These are phyloP conservation scores for Solanum chmielewskii DNA, from an alignment of 257 asterid species.

Conservation along the genomic window DNA sequence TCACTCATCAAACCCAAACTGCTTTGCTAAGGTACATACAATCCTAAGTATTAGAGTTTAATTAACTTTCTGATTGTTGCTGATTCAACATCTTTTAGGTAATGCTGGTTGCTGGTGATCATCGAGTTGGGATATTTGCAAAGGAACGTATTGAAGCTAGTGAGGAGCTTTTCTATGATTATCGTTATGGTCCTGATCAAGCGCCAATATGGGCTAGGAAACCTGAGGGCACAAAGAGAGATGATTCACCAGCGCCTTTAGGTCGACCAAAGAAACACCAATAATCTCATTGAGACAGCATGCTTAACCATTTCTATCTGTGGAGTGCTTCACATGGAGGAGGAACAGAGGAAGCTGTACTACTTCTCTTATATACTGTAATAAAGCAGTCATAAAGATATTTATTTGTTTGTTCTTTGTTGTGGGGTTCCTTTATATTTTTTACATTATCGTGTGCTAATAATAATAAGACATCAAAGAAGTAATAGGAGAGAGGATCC, in stretches of 20 bases:
- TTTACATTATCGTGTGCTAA: neutral
- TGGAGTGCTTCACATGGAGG: neutral
- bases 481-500: neutral
- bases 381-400: neutral
- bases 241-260: conserved; percentile 37
- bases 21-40: conserved; percentile 78
- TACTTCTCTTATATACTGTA: neutral
- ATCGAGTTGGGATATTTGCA: conserved; percentile 95
- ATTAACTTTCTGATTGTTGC: neutral
- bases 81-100: conserved; percentile 32
- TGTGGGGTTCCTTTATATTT: neutral
- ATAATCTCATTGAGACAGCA: conserved; percentile 40
- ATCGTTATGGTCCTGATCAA: conserved; percentile 85
- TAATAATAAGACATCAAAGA: neutral
- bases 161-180: conserved; percentile 87
- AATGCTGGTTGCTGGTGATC: conserved; percentile 91
- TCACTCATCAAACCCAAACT: conserved; percentile 90
- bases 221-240: conserved; percentile 59
- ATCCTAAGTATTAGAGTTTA: neutral
- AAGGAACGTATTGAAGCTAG: conserved; percentile 76
- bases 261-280: conserved; percentile 95
- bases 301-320: neutral
- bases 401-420: neutral
- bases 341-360: neutral
- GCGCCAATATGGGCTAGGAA: conserved; percentile 91